These are phyloP conservation scores for Pythium volutum DNA, from an alignment of 352 stramenopile genomes.

Conservation along the genomic window DNA sequence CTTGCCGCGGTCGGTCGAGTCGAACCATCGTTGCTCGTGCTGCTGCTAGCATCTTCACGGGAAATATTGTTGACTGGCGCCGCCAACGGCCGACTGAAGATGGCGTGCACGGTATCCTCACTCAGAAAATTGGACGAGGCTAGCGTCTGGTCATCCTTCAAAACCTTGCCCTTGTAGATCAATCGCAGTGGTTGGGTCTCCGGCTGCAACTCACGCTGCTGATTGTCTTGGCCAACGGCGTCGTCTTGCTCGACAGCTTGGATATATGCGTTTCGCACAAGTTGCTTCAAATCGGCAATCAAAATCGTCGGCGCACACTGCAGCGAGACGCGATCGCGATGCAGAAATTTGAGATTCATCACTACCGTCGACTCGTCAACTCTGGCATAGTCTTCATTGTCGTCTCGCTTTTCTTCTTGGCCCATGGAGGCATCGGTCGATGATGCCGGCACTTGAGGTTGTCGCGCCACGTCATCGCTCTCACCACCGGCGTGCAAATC, in stretches of 20 bases:
- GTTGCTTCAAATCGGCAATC: conserved; percentile 24
- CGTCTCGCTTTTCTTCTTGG: conserved; percentile 4
- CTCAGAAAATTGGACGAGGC: conserved; percentile 21
- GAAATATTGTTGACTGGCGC: neutral
- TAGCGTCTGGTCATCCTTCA: conserved; percentile 25
- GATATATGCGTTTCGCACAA: conserved; percentile 16
- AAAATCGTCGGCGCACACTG: conserved; percentile 18
- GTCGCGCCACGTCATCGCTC: neutral
- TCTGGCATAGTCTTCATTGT: neutral
- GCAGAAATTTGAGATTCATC: conserved; percentile 27
- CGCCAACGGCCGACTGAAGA: conserved; percentile 15
- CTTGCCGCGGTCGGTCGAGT: neutral
- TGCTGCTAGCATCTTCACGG: neutral
- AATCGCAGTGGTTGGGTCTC: conserved; percentile 19
- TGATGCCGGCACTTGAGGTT: neutral
- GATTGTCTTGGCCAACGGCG: neutral
- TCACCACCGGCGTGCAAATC: neutral
- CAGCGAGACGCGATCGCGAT: conserved; percentile 24
- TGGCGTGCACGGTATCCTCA: conserved; percentile 23
- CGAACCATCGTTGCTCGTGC: neutral
- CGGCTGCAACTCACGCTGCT: conserved; percentile 7
- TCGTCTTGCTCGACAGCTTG: conserved; percentile 7
- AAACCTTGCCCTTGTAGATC: conserved; percentile 29
- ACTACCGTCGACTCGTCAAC: neutral
- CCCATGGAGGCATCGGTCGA: neutral